A percentile compares a stretch with the other conserved stretches of the same genome.
These are phyloP conservation scores for Suillus weaverae DNA, from an alignment of 768 basidiomycete genomes.

Conservation along the genomic window DNA sequence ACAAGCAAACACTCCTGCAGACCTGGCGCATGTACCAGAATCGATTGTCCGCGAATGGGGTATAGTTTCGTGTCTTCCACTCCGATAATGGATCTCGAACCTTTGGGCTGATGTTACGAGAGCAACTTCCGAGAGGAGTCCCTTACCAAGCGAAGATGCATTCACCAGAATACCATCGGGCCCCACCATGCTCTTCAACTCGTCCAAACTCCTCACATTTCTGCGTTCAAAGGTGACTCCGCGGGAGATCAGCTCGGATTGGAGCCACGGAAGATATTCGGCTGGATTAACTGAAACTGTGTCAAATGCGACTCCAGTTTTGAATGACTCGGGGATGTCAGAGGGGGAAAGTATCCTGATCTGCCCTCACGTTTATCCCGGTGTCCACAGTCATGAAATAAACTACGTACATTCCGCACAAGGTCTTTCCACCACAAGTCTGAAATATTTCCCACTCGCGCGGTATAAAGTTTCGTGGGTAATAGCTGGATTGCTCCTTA, in stretches of 20 bases:
- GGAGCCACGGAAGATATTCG: conserved; percentile 51
- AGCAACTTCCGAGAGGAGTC: background rate
- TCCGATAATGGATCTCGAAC: conserved; percentile 73
- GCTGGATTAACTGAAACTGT: conserved; percentile 53
- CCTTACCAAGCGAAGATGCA: conserved; percentile 53
- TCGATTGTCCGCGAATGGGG: conserved; percentile 84
- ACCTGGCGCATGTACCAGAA: conserved; percentile 70
- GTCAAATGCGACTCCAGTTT: conserved; percentile 42
- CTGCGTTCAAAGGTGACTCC: conserved; percentile 47
- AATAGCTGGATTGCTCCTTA: conserved; percentile 33
- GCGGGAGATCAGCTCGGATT: conserved; percentile 35
- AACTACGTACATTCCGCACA: conserved; percentile 37
- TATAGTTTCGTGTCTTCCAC: conserved; percentile 74
- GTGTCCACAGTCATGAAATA: background rate
- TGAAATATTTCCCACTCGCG: conserved; percentile 17
- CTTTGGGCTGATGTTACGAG: conserved; percentile 28
- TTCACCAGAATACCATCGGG: conserved; percentile 49
- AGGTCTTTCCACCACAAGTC: conserved; percentile 41
- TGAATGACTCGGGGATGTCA: conserved; percentile 36
- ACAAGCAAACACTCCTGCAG: conserved; percentile 39
- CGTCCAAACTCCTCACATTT: conserved; percentile 44
- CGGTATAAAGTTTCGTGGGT: conserved; percentile 36
- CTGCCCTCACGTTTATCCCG: conserved; percentile 18
- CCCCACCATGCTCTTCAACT: conserved; percentile 42
- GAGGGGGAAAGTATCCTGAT: conserved; percentile 32